Evolutionary conservation across 2,329 filamentous ascomycete genomes (phyloP).

Genomic region (Penicillium vulpinum): DNA sequence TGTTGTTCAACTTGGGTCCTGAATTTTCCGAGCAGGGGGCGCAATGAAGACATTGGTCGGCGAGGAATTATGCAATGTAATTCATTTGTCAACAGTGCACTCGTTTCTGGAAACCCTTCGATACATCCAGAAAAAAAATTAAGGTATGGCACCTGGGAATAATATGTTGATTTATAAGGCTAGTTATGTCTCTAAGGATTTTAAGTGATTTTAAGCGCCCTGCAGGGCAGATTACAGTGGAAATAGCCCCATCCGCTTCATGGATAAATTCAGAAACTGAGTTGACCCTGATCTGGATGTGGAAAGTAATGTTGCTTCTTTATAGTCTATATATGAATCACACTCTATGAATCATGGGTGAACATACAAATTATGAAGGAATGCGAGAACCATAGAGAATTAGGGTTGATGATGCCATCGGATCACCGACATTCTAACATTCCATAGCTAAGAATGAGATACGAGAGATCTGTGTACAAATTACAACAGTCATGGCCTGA

Average conservation of each 20-base stretch:
- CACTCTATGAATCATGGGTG: not conserved
- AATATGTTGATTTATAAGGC: not conserved
- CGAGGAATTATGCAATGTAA: constrained; percentile 11
- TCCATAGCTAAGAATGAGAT: constrained; percentile 8
- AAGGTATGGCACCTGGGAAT: not conserved
- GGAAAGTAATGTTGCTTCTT: not conserved
- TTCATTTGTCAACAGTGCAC: not conserved
- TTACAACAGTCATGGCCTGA: constrained; percentile 5
- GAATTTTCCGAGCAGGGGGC: constrained; percentile 6
- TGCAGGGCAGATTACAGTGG: not conserved
- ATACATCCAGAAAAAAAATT: not conserved
- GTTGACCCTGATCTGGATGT: not conserved
- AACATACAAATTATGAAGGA: not conserved
- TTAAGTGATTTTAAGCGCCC: constrained; percentile 8
- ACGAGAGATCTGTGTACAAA: not conserved
- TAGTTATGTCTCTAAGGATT: not conserved
- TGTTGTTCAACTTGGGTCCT: not conserved
- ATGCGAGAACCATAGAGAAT: not conserved
- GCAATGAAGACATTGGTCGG: not conserved
- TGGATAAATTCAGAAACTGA: not conserved
- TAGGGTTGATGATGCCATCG: not conserved
- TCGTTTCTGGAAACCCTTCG: not conserved
- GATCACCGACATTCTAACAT: constrained; percentile 3
- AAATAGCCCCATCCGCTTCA: not conserved
- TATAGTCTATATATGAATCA: not conserved